Evolutionary conservation across 805 yeast genomes (phyloP), one percentile per base, ranked within the genome.

Genomic region (Saturnispora ahearnii): DNA sequence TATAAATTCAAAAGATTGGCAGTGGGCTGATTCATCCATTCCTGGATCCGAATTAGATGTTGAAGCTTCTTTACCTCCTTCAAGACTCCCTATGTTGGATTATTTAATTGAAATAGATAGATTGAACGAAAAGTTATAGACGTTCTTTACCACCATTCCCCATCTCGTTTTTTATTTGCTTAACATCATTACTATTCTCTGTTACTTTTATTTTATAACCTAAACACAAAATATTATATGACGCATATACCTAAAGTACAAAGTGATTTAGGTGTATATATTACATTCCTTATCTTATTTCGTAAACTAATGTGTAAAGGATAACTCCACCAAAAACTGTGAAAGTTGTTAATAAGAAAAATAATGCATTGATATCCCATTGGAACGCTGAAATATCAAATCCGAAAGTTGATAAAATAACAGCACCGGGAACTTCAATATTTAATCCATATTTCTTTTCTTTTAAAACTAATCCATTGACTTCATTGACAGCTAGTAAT

Each of bases 371-470:
- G 29, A 83, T 73, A 63, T 93, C 98, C 33, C 72, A 71, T 65
- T 78, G 66, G 48, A 86, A 76, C 2, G 90, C 93, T 24, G 81
- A 79, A 12, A 87, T 91, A 56, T 87, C 78, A 65, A 93, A 93
- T 0, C 99, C 99, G 71, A 93, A 93, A 0, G 98, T 88, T 57
- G 95, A 86, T 57, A 93, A 73, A 50, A 93, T 93, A 1, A 96
- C 95, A 2, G 99, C 98, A 10, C 99, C 99, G 0, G 99, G 99
- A 13, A 93, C 95, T 65, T 89, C 96, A 58, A 93, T 91, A 42
- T 90, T 85, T 41, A 93, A 74, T 0, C 99, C 99, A 61, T 84
- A 91, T 67, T 93, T 93, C 62, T 80, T 82, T 63, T 93, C 99
- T 55, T 79, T 80, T 58, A 93, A 73, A 12, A 87, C 81, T 62